phyloP scores from a whole-genome alignment of 495 filamentous ascomycete species.

The Penicillium pulvis region DNA sequence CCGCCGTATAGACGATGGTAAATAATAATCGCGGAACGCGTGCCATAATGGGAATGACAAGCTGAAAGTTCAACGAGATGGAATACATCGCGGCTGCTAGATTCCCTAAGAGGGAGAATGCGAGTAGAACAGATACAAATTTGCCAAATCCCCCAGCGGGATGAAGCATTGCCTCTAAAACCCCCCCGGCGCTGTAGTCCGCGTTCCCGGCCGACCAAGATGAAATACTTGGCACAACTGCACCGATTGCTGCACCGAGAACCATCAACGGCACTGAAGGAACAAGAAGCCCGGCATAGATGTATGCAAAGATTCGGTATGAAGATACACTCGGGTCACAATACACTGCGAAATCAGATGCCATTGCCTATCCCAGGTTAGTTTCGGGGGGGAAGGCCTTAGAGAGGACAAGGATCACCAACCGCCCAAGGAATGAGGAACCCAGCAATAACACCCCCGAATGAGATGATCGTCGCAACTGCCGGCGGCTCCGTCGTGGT shows the following conservation, averaged over 20 bases:
- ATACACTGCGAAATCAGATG: not conserved
- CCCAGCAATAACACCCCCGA: not conserved
- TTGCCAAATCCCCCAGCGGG: not conserved
- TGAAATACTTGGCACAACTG: not conserved
- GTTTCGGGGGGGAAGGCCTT: not conserved
- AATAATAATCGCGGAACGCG: not conserved
- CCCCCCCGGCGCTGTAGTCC: not conserved
- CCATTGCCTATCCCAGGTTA: not conserved
- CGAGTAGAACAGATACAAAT: not conserved
- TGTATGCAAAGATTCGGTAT: constrained; percentile 2
- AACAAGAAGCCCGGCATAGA: not conserved
- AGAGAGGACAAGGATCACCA: not conserved
- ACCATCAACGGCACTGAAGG: constrained; percentile 1
- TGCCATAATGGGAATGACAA: constrained; percentile 3
- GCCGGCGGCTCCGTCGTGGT: not conserved
- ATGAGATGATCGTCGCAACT: not conserved
- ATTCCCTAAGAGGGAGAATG: constrained; percentile 1
- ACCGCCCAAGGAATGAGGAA: not conserved
- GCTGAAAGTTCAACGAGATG: constrained; percentile 3
- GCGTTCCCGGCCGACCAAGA: not conserved
- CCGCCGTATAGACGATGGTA: constrained; percentile 1
- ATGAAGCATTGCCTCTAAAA: not conserved
- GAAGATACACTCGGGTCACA: constrained; percentile 1
- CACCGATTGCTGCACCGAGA: not conserved
- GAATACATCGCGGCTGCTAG: constrained; percentile 2